These are phyloP conservation scores for Xerophyta viscosa DNA, from an alignment of 106 monocot genomes.

Conservation along the genomic window DNA sequence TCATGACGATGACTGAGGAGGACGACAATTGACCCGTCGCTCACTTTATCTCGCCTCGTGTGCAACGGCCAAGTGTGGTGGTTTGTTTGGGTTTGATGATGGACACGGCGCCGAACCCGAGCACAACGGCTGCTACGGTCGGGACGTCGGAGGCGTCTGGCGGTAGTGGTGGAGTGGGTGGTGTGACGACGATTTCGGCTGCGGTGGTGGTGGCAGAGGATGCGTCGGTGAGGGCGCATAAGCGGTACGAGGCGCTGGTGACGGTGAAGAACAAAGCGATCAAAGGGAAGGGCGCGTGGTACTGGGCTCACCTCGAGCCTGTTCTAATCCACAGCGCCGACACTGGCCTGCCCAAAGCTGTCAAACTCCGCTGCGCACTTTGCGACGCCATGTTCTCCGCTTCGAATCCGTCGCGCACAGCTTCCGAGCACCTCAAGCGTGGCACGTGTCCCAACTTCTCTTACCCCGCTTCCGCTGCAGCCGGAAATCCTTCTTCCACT, in stretches of 20 bases:
- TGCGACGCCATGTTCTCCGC: slow-evolving; percentile 91
- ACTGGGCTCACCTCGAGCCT: slow-evolving; percentile 90
- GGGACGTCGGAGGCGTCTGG: no score
- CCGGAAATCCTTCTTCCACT: neutral
- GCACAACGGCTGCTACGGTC: slow-evolving; percentile 5
- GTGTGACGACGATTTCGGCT: neutral
- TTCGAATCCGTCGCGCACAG: slow-evolving; percentile 92
- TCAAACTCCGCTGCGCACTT: slow-evolving; percentile 84
- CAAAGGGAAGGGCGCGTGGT: slow-evolving; percentile 96
- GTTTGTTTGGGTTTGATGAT: neutral
- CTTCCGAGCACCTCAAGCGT: slow-evolving; percentile 91
- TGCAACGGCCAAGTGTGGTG: no score
- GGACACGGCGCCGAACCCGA: slow-evolving; percentile 8
- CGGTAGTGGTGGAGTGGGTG: no score
- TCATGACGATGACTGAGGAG: no score
- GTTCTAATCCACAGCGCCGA: slow-evolving; percentile 48
- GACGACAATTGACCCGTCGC: no score
- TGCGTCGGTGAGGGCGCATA: slow-evolving; percentile 34
- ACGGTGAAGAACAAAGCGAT: slow-evolving; percentile 67
- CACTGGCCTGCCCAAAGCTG: slow-evolving; percentile 61
- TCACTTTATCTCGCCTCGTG: no score
- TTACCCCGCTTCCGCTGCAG: slow-evolving; percentile 11
- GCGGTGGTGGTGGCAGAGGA: slow-evolving; percentile 27
- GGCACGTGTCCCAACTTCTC: slow-evolving; percentile 84
- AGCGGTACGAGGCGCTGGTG: slow-evolving; percentile 68